Conservation (phyloP, 352 stramenopile genomes). For the Pelagophyceae sp. region DNA sequence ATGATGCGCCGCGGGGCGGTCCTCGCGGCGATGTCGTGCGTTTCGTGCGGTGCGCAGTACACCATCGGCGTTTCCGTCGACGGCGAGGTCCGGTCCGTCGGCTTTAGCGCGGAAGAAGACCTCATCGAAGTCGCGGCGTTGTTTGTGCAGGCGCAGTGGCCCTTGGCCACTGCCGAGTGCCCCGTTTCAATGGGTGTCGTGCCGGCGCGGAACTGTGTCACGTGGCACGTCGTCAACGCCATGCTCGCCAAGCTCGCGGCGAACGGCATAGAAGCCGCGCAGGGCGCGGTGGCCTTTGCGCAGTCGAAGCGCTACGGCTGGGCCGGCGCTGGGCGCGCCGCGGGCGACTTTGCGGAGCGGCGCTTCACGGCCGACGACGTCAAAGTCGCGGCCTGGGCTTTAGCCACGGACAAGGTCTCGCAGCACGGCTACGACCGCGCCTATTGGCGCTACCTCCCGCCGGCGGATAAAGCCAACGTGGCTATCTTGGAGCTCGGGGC, state of each 20-base stretch:
- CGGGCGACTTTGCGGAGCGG: not conserved
- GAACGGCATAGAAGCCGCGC: not conserved
- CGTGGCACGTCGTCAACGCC: not conserved
- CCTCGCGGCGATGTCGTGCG: no score
- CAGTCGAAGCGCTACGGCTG: not conserved
- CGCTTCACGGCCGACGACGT: not conserved
- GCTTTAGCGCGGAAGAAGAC: not conserved
- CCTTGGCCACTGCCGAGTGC: not conserved
- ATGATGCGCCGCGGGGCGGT: no score
- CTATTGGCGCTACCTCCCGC: constrained; percentile 17
- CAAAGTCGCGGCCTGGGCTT: not conserved
- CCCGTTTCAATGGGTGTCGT: not conserved
- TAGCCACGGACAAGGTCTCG: not conserved
- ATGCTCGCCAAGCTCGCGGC: no score
- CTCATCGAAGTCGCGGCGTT: not conserved
- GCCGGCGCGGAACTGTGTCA: not conserved
- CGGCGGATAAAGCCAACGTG: not conserved
- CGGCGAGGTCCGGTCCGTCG: no score
- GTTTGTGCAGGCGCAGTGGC: not conserved
- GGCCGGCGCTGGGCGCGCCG: no score
- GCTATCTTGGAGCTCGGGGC: constrained; percentile 22
- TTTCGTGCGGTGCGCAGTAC: no score
- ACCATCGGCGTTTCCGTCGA: no score
- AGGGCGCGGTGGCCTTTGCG: not conserved
- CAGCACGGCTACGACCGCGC: constrained; percentile 25